Evolutionary conservation across 2,329 filamentous ascomycete species (phyloP), one percentile per base, ranked within the genome.

Genomic region (Fusarium sp.): DNA sequence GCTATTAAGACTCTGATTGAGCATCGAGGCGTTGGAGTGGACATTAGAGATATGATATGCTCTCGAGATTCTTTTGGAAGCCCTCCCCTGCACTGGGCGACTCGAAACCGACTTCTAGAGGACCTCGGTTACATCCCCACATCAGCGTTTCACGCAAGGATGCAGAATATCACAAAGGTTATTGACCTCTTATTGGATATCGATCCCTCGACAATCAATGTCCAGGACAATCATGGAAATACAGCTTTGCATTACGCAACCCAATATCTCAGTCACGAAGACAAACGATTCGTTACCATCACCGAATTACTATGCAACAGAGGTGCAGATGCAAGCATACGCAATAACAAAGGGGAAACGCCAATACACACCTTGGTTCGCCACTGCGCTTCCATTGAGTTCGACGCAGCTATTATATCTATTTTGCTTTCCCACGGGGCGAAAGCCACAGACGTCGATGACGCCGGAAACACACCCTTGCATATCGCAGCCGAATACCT

Each of bases 211-310:
- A 24, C 7, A 13, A 1, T 53, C 6, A 57, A 57, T 0, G 1
- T 10, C 7, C 6, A 34, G 3, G 55, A 57, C 0, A 22, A 38
- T 4, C 3, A 34, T 11, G 39, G 55, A 2, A 17, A 57, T 43
- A 57, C 47, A 17, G 28, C 55, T 4, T 57, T 57, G 1, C 38
- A 57, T n/a, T 28, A 57, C 14, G 39, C 47, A 6, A 36, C 52
- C n/a, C 0, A 19, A 1, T 26, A 42, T 31, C 6, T 11, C 3
- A 11, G n/a, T 28, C 24, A 21, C 31, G 1, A 6, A 19, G 11
- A 19, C 6, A 33, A 52, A 2, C 24, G 26, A 11, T 24, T 33
- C 24, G 33, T 15, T 8, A 5, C 15, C 1, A 33, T 33, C 0
- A 1, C 38, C 2, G 21, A 33, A 52, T 7, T 52, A 5, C 36